Conservation (phyloP, 495 filamentous ascomycete genomes). For the Haplographium delicatum region DNA sequence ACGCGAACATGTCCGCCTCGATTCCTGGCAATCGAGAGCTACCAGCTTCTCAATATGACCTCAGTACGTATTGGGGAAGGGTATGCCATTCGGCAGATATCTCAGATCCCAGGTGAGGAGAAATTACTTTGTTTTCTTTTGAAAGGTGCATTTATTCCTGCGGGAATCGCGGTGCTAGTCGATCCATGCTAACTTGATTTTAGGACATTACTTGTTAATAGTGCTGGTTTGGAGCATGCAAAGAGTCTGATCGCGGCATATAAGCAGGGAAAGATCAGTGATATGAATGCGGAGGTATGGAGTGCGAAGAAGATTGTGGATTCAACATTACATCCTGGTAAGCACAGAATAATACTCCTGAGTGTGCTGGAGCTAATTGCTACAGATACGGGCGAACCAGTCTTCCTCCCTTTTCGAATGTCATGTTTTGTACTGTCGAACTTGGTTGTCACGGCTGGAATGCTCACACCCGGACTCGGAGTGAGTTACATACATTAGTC, state of each 20-base stretch:
- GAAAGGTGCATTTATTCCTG: conserved; percentile 22
- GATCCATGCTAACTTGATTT: conserved; percentile 2
- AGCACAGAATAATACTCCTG: too few relatives aligned
- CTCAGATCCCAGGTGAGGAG: conserved; percentile 87
- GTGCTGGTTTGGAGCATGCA: conserved; percentile 71
- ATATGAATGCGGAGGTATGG: conserved; percentile 91
- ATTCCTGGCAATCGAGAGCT: conserved; percentile 81
- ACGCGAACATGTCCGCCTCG: conserved; percentile 71
- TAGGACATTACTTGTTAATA: conserved; percentile 78
- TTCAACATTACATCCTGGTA: conserved; percentile 91
- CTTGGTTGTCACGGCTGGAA: conserved; percentile 92
- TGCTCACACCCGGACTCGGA: conserved; percentile 82
- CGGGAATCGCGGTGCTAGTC: background rate
- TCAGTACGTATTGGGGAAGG: conserved; percentile 90
- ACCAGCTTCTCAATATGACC: conserved; percentile 85
- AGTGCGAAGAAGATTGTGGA: conserved; percentile 93
- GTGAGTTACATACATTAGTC: conserved; percentile 36
- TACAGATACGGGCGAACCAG: conserved; percentile 78
- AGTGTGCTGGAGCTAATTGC: conserved; percentile 28
- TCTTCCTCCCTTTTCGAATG: conserved; percentile 95
- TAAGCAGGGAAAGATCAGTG: conserved; percentile 68
- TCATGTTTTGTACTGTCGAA: conserved; percentile 92
- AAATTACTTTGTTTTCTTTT: conserved; percentile 14
- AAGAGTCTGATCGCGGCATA: conserved; percentile 73
- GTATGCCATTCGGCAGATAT: conserved; percentile 87